A percentile compares a stretch with the other conserved stretches of the same genome.
Conservation (phyloP, 1,284 basidiomycete species). For the Neonothopanus nambi region DNA sequence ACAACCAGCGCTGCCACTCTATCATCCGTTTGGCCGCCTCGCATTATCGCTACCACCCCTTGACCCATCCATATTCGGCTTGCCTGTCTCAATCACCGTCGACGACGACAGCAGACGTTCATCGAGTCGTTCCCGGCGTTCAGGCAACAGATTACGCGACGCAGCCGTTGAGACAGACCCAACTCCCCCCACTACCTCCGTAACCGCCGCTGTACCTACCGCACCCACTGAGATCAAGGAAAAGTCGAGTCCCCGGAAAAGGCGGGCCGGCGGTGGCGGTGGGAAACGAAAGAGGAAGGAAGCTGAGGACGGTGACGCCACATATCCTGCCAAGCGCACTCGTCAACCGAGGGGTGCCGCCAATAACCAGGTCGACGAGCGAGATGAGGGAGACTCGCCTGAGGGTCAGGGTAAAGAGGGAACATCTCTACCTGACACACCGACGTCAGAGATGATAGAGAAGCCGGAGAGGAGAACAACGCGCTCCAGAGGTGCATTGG, state of each 20-base stretch:
- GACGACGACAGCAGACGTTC: constrained; percentile 27
- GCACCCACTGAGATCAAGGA: constrained; percentile 8
- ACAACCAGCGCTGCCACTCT: constrained; percentile 57
- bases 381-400: not conserved
- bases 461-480: constrained; percentile 10
- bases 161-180: constrained; percentile 12
- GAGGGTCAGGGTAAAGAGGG: not conserved
- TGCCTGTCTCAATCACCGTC: constrained; percentile 37
- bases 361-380: not conserved
- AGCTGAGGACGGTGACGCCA: constrained; percentile 3
- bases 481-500: constrained; percentile 8
- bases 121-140: constrained; percentile 3
- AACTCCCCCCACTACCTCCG: constrained; percentile 8
- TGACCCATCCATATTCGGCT: constrained; percentile 60
- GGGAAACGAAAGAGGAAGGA: constrained; percentile 8
- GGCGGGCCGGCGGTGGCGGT: constrained; percentile 13
- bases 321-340: constrained; percentile 11
- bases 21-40: constrained; percentile 65
- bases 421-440: constrained; percentile 1
- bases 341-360: constrained; percentile 10
- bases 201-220: not conserved
- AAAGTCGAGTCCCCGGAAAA: constrained; percentile 14
- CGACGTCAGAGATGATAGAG: not conserved
- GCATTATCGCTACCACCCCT: constrained; percentile 69
- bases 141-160: constrained; percentile 10